Evolutionary conservation across 2,329 filamentous ascomycete species (phyloP).

Genomic region (Claviceps sp.): DNA sequence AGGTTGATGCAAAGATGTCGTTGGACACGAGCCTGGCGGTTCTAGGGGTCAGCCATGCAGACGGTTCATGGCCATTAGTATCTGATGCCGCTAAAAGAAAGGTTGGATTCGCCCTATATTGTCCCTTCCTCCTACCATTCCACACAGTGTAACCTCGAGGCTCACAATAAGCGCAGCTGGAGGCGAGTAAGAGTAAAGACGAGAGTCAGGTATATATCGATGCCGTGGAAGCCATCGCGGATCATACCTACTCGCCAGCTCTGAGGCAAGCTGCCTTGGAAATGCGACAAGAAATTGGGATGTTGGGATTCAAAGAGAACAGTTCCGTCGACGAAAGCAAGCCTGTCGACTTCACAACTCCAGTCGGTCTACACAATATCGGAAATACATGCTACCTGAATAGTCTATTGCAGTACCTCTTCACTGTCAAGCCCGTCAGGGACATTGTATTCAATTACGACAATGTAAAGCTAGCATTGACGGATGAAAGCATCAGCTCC

Average conservation of each 20-base stretch:
- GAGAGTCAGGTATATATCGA: constrained; percentile 20
- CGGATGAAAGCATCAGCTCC: constrained; percentile 45
- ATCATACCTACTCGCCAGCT: constrained; percentile 12
- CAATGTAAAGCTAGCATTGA: constrained; percentile 52
- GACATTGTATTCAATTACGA: constrained; percentile 70
- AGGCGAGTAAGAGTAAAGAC: constrained; percentile 14
- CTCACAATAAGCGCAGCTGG: constrained; percentile 12
- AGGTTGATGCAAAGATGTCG: constrained; percentile 23
- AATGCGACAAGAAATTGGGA: constrained; percentile 9
- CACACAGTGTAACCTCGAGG: not conserved
- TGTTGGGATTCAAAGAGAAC: constrained; percentile 5
- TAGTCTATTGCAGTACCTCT: constrained; percentile 90
- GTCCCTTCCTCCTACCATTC: not conserved
- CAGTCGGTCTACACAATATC: constrained; percentile 82
- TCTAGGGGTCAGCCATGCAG: constrained; percentile 14
- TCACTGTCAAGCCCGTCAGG: constrained; percentile 71
- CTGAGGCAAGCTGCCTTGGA: constrained; percentile 16
- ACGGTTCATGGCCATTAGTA: constrained; percentile 13
- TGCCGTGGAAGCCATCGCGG: constrained; percentile 22
- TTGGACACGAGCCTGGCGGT: constrained; percentile 19
- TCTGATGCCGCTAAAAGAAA: constrained; percentile 15
- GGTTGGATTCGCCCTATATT: constrained; percentile 10
- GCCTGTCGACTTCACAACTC: constrained; percentile 39
- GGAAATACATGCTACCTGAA: constrained; percentile 98
- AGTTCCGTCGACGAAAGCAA: constrained; percentile 2